Base-by-base conservation (phyloP, 208 protist species). In the Sergeia podlipaevii region DNA sequence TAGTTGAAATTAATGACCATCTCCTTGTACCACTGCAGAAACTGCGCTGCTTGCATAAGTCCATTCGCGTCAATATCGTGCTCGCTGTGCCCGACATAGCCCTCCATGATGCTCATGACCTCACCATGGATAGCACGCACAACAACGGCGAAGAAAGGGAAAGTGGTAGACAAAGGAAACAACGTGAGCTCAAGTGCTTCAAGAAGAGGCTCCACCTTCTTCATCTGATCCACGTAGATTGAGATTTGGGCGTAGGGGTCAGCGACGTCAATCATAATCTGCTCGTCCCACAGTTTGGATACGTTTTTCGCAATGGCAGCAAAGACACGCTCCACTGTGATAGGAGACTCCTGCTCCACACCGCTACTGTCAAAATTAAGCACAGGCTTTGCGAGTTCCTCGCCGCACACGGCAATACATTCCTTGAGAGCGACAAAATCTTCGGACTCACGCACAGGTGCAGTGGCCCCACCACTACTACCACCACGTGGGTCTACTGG, bases 21-120 rank as follows among this genome's bases (percentile, higher is more conserved):
- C 28, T 80, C 80, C 67, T 77, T 80, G 61, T 95, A 95, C 88
- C 88, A 95, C 55, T 81, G 75, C 28, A 88, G 60, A 46, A 95
- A 95, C 37, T 89, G 54, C 15, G 80, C 86, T 4, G 84, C 88
- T 53, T 90, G 84, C 45, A 95, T 75, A 10, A 95, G 65, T 4
- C 54, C 67, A 27, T 80, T 89, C 29, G 84, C 83, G 53, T 80
- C 79, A 18, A 87, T 60, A 18, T 79, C 73, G n/a, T n/a, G n/a
- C 20, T 59, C 54, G 23, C 64, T 62, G 6, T 75, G 62, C 56
- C 83, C 74, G 0, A 77, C 52, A 59, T 85, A 91, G 39, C 65
- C 50, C 32, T 80, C 54, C 65, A 95, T 70, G 37, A 83, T 75
- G 48, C 67, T 68, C 73, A 91, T 77, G 63, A 91, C 81, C 62